Evolutionary conservation across 139 green algal genomes (phyloP).

Genomic region (Auxenochlorella pyrenoidosa): DNA sequence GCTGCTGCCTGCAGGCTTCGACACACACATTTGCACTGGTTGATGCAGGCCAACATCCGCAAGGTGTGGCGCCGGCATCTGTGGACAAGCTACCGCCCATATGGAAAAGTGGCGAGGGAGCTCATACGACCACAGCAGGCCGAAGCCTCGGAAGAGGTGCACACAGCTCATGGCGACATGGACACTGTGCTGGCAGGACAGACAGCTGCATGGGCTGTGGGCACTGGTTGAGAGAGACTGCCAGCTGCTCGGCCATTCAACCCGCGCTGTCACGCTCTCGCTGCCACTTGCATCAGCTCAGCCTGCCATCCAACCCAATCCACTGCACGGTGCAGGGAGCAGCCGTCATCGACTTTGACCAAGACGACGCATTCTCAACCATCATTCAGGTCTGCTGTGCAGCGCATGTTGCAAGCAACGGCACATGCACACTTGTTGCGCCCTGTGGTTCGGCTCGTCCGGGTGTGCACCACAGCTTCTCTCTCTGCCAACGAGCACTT

Average conservation of each 20-base stretch:
- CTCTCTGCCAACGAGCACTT: neutral
- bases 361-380: neutral
- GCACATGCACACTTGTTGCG: too few relatives aligned
- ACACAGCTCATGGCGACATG: too few relatives aligned
- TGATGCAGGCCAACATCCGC: neutral
- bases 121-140: neutral
- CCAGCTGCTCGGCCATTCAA: neutral
- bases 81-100: conserved; percentile 13
- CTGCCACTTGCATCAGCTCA: too few relatives aligned
- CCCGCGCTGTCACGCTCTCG: neutral
- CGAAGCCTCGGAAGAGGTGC: neutral
- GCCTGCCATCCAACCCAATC: too few relatives aligned
- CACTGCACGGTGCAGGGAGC: neutral
- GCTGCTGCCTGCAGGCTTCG: too few relatives aligned
- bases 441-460: too few relatives aligned
- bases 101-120: neutral
- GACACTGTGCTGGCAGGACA: neutral
- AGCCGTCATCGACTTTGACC: neutral
- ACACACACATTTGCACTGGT: too few relatives aligned
- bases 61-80: conserved; percentile 2
- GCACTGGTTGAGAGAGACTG: too few relatives aligned
- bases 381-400: neutral
- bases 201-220: too few relatives aligned
- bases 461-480: too few relatives aligned
- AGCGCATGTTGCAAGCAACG: too few relatives aligned